phyloP scores from a whole-genome alignment of 179 eudicot species.

The Pouteria campechiana region DNA sequence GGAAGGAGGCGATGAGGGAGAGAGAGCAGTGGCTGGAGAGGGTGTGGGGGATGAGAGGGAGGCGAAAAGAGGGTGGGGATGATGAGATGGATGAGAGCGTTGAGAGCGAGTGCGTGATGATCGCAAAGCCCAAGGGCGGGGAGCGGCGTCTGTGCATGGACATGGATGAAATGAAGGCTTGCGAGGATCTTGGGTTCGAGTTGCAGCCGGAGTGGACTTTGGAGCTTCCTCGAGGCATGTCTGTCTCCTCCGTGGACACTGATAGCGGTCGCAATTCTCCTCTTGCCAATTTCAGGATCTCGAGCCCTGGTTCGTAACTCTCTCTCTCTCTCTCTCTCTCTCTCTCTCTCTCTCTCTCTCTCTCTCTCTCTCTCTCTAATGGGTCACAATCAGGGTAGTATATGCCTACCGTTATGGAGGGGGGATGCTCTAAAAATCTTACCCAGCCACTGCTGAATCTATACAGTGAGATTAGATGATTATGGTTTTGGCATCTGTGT shows the following conservation, averaged over 20 bases:
- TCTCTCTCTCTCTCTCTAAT: too few species aligned
- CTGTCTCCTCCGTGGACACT: conserved; percentile 5
- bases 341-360: not conserved
- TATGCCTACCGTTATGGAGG: too few species aligned
- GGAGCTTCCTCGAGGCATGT: too few species aligned
- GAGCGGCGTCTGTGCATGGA: conserved; percentile 11
- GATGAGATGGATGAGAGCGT: not conserved
- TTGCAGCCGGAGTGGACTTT: conserved; percentile 6
- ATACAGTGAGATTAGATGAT: too few species aligned
- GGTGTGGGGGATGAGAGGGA: not conserved
- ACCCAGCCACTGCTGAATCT: too few species aligned
- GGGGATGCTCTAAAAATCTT: too few species aligned
- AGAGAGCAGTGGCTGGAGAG: not conserved
- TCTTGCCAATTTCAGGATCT: conserved; percentile 9
- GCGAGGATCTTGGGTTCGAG: conserved; percentile 19
- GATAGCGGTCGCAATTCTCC: conserved; percentile 13
- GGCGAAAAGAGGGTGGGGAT: not conserved
- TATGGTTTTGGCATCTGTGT: too few species aligned
- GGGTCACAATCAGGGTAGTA: too few species aligned
- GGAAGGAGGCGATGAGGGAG: not conserved
- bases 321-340: not conserved
- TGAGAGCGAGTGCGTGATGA: not conserved
- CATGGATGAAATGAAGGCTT: conserved; percentile 20
- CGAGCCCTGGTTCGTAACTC: conserved; percentile 11
- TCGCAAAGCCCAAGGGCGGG: conserved; percentile 11